Evolutionary conservation across 306 rosid species (phyloP).

Genomic region (Biancaea sappan): DNA sequence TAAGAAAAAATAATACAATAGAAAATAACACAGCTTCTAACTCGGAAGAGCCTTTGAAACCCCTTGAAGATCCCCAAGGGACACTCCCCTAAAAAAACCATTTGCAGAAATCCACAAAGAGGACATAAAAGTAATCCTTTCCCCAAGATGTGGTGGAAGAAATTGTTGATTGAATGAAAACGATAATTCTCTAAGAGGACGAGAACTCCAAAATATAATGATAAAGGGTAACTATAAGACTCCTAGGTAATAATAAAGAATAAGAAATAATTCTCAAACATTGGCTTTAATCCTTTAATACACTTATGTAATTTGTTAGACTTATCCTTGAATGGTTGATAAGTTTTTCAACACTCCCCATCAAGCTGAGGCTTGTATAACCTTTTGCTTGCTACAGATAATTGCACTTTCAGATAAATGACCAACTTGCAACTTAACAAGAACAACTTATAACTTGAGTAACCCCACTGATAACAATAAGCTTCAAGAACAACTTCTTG

Average conservation of each 20-base stretch:
- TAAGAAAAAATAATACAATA: too few relatives aligned
- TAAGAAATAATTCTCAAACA: not conserved
- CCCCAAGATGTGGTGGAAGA: too few relatives aligned
- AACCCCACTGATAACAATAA: not conserved
- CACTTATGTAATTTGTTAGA: not conserved
- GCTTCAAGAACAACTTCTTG: not conserved
- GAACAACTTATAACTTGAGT: not conserved
- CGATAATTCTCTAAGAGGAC: not conserved
- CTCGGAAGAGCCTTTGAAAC: too few relatives aligned
- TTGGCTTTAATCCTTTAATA: not conserved
- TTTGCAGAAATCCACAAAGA: too few relatives aligned
- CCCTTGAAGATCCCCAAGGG: too few relatives aligned
- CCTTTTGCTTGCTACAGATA: not conserved
- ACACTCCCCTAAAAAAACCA: too few relatives aligned
- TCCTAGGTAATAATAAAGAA: not conserved
- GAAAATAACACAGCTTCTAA: too few relatives aligned
- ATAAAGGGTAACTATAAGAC: not conserved
- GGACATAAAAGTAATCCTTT: too few relatives aligned
- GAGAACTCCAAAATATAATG: not conserved
- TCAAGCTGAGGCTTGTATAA: not conserved
- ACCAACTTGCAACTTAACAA: not conserved
- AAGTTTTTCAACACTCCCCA: not conserved
- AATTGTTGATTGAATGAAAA: too few relatives aligned
- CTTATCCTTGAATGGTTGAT: not conserved
- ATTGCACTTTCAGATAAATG: not conserved